Conservation (phyloP, 2,329 filamentous ascomycete species). For the Anthostomella pinea region DNA sequence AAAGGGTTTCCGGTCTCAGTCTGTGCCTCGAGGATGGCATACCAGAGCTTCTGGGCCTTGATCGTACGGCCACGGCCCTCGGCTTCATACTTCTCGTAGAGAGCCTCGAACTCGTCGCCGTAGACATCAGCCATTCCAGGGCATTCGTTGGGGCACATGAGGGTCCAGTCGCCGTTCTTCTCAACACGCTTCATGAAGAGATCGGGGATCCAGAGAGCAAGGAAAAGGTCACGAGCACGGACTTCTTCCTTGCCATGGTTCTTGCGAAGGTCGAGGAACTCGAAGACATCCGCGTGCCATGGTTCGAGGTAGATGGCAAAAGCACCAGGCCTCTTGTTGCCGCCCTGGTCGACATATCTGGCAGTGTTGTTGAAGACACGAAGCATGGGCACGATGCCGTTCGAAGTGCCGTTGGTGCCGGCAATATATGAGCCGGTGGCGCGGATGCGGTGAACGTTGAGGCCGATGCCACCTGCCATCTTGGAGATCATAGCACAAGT, state of each 20-base stretch:
- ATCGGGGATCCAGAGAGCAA: slow-evolving; percentile 97
- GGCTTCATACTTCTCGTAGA: slow-evolving; percentile 90
- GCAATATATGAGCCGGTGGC: slow-evolving; percentile 97
- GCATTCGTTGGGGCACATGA: slow-evolving; percentile 97
- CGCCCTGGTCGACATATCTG: slow-evolving; percentile 96
- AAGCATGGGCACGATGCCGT: slow-evolving; percentile 96
- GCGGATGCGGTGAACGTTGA: slow-evolving; percentile 95
- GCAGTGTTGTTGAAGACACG: slow-evolving; percentile 99
- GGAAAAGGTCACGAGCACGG: slow-evolving; percentile 94
- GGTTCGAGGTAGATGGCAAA: slow-evolving; percentile 99
- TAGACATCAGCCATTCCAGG: slow-evolving; percentile 94
- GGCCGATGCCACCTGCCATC: slow-evolving; percentile 95
- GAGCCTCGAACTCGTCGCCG: slow-evolving; percentile 91
- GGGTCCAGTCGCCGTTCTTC: slow-evolving; percentile 92
- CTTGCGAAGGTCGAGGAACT: slow-evolving; percentile 97
- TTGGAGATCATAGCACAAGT: slow-evolving; percentile 99
- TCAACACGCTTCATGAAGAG: slow-evolving; percentile 99
- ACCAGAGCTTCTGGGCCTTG: slow-evolving; percentile 99
- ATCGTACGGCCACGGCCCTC: slow-evolving; percentile 86
- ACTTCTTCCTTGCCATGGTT: slow-evolving; percentile 99
- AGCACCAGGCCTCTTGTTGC: slow-evolving; percentile 97
- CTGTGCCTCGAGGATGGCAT: slow-evolving; percentile 95
- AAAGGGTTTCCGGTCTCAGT: slow-evolving; percentile 99
- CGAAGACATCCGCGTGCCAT: slow-evolving; percentile 96
- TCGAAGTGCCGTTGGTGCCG: slow-evolving; percentile 96